Evolutionary conservation across 2,329 filamentous ascomycete genomes (phyloP).

Genomic region (Cercospora berteroae): DNA sequence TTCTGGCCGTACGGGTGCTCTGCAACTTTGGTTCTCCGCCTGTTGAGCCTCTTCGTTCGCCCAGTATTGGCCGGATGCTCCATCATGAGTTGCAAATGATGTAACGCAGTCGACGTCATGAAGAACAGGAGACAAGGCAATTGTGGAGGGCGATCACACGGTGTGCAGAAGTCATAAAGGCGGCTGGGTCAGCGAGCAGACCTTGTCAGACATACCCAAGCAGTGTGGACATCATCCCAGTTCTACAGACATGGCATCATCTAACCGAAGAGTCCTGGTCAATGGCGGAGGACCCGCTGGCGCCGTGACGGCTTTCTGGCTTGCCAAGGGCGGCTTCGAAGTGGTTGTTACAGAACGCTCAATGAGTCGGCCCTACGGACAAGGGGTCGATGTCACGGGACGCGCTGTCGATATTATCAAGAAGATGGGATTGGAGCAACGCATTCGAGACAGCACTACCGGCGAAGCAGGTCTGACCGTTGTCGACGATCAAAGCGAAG

Average conservation of each 20-base stretch:
- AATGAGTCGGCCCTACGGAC: slow-evolving; percentile 24
- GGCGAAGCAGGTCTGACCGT: slow-evolving; percentile 32
- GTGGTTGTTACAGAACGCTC: slow-evolving; percentile 24
- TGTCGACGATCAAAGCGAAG: slow-evolving; percentile 29
- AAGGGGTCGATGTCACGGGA: slow-evolving; percentile 34
- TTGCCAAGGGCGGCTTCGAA: slow-evolving; percentile 33
- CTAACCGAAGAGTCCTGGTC: slow-evolving; percentile 15
- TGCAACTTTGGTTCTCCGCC: neutral
- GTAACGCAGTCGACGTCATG: neutral
- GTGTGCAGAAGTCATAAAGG: neutral
- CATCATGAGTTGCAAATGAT: neutral
- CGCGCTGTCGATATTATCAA: slow-evolving; percentile 28
- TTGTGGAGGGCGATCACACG: neutral
- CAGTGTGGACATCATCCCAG: neutral
- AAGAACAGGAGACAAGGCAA: neutral
- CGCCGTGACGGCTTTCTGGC: slow-evolving; percentile 39
- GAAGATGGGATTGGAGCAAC: slow-evolving; percentile 31
- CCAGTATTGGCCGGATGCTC: neutral
- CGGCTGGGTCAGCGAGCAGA: neutral
- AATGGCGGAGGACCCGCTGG: slow-evolving; percentile 35
- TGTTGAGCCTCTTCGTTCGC: neutral
- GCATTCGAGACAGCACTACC: slow-evolving; percentile 29
- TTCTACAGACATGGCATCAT: slow-evolving; percentile 4
- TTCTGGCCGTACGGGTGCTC: neutral
- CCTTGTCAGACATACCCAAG: neutral